Base-by-base conservation (phyloP, 768 basidiomycete species). In the Kwoniella europaea region DNA sequence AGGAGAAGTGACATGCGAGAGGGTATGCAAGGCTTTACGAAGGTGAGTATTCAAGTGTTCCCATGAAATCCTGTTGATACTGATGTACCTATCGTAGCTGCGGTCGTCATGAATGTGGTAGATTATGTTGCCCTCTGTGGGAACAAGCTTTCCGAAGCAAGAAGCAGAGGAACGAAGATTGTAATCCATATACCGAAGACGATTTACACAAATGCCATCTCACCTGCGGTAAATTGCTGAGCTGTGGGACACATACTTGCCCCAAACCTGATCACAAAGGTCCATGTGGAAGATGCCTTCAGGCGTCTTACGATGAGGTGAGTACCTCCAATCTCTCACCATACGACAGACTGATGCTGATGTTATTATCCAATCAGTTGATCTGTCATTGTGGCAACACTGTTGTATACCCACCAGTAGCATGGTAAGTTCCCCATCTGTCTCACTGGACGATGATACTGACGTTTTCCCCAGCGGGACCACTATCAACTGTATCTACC, bases 291-390 rank as follows among this genome's bases (percentile, higher is more conserved):
- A 87, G 90, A 22, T 99, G 97, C 83, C 85, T 96, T 62, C 88
- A 90, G 81, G 93, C 93, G 56, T 90, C 91, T 1, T 99, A 95
- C 76, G 94, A 98, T 53, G 97, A 99, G 89, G 90, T 91, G 72
- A 41, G 88, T 76, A 3, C 12, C 15, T 16, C 27, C 44, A 2
- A 18, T 63, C 41, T 67, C 41, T 24, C 55, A 53, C 18, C 41
- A 35, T 18, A 12, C 62, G 22, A 18, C 27, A 53, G 54, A 27
- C 57, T 15, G 29, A 18, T 55, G 66, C 56, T 72, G 15, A 44
- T 66, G 65, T 54, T n/a, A n/a, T 71, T 16, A 44, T 66, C 67
- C 4, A 20, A 29, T 0, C 76, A 92, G 89, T 84, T 94, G 65
- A 83, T 91, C 10, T 98, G 96, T 80, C 84, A 87, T 59, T 98